Conservation (phyloP, 495 filamentous ascomycete species). For the Penicillium ucsense region DNA sequence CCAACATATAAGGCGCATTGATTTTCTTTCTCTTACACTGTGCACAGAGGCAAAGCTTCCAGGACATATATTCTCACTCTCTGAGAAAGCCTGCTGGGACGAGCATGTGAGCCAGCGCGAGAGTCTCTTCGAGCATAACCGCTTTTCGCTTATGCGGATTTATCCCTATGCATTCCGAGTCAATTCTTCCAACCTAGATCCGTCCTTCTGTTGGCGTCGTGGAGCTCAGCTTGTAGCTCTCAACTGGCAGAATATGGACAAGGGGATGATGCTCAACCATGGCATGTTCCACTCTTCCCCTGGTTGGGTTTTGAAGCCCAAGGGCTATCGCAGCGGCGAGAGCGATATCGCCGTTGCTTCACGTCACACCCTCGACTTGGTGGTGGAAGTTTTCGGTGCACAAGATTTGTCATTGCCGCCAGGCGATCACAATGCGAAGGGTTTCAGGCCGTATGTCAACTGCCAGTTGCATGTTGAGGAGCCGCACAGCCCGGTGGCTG, state of each 20-base stretch:
- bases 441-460: conserved; percentile 71
- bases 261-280: conserved; percentile 92
- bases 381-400: conserved; percentile 42
- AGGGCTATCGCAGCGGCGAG: conserved; percentile 46
- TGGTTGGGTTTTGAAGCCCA: conserved; percentile 81
- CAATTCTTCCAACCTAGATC: conserved; percentile 76
- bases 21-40: background rate
- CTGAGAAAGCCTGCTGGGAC: conserved; percentile 65
- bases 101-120: conserved; percentile 51
- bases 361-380: conserved; percentile 29
- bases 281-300: conserved; percentile 77
- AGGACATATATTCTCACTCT: conserved; percentile 79
- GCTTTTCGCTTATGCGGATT: conserved; percentile 73
- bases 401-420: conserved; percentile 42
- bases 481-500: conserved; percentile 14
- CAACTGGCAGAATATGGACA: conserved; percentile 89
- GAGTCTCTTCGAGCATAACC: conserved; percentile 72
- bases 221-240: conserved; percentile 88
- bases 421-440: conserved; percentile 42
- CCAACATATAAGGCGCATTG: no score
- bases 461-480: conserved; percentile 74
- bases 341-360: conserved; percentile 11
- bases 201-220: conserved; percentile 72
- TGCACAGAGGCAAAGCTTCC: conserved; percentile 55
- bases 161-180: conserved; percentile 81